Conservation (phyloP, 345 rosid species). For the Acer negundo region DNA sequence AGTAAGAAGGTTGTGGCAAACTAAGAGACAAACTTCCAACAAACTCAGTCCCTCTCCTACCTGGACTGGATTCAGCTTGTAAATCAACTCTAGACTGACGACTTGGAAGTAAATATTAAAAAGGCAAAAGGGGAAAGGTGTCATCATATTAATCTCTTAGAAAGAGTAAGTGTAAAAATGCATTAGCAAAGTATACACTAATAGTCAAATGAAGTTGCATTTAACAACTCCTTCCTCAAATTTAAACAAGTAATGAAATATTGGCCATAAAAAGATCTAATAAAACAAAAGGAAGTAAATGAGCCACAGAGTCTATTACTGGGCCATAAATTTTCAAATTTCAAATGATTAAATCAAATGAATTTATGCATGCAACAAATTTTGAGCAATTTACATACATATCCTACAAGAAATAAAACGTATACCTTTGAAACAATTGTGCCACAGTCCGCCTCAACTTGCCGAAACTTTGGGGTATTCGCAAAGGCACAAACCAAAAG, state of each 20-base stretch:
- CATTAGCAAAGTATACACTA: too few species aligned
- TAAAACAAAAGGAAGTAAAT: neutral
- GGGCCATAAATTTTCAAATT: neutral
- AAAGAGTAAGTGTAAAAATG: too few species aligned
- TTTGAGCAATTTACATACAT: neutral
- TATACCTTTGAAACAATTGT: constrained; percentile 79
- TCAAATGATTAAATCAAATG: neutral
- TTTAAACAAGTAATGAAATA: neutral
- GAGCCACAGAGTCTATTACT: neutral
- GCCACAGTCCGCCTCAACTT: constrained; percentile 71
- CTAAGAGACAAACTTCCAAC: too few species aligned
- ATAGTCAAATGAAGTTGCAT: neutral
- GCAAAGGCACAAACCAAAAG: constrained; percentile 83
- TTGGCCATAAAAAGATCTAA: neutral
- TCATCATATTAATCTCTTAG: too few species aligned
- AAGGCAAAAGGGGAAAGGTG: too few species aligned
- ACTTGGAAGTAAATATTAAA: too few species aligned
- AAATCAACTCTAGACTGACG: too few species aligned
- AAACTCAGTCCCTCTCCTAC: too few species aligned
- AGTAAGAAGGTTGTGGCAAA: too few species aligned
- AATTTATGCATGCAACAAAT: neutral
- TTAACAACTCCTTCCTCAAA: neutral
- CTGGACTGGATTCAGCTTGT: too few species aligned
- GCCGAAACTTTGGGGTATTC: constrained; percentile 90
- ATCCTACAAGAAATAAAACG: neutral